Conservation (phyloP, 495 filamentous ascomycete species). For the Penicillium argentinense region DNA sequence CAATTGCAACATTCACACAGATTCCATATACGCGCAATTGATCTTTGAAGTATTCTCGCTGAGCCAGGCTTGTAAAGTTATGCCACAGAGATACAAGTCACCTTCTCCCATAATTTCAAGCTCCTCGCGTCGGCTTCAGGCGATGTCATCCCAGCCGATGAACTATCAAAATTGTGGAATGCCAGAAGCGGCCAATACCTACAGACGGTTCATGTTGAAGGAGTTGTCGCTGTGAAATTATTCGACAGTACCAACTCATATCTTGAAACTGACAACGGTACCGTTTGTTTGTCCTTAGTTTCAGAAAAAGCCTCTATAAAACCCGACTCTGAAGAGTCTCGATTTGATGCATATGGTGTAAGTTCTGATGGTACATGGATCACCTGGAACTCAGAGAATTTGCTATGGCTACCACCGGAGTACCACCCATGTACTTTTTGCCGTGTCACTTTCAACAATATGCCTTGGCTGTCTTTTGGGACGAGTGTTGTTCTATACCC, state of each 20-base stretch:
- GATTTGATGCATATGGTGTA: background rate
- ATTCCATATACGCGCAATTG: constrained; percentile 20
- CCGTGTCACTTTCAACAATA: constrained; percentile 1
- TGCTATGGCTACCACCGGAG: constrained; percentile 9
- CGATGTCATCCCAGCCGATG: no score
- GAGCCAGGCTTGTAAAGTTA: constrained; percentile 17
- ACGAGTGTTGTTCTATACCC: constrained; percentile 1
- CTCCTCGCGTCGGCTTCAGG: constrained; percentile 22
- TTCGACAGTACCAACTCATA: constrained; percentile 6
- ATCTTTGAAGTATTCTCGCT: constrained; percentile 21
- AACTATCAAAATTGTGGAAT: constrained; percentile 33
- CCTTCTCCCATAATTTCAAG: constrained; percentile 8
- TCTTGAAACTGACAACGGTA: constrained; percentile 4
- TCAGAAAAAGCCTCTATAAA: background rate
- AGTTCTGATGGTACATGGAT: constrained; percentile 2
- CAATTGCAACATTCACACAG: constrained; percentile 16
- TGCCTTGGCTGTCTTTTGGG: constrained; percentile 1
- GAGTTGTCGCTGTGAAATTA: background rate
- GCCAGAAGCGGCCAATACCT: constrained; percentile 7
- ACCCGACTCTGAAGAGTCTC: background rate
- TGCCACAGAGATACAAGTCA: constrained; percentile 8
- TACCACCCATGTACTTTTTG: background rate
- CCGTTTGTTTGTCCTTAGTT: background rate
- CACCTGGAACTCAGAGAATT: constrained; percentile 5
- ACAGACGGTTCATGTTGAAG: background rate